phyloP scores from a whole-genome alignment of 208 protist genomes.

The Histomonas meleagridis region DNA sequence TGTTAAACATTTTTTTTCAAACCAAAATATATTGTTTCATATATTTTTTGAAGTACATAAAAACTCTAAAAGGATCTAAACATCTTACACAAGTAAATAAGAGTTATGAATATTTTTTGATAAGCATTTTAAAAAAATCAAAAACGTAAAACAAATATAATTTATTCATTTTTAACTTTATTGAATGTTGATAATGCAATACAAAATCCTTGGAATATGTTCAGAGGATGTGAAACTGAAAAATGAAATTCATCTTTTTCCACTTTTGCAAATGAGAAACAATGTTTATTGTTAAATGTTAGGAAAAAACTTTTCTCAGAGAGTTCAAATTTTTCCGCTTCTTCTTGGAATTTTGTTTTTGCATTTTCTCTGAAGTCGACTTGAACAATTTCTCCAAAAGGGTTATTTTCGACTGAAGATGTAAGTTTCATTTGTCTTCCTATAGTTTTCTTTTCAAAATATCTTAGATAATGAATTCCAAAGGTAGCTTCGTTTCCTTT shows the following conservation, averaged over 20 bases:
- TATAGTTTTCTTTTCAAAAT: background rate
- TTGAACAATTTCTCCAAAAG: background rate
- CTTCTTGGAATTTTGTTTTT: background rate
- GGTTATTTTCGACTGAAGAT: background rate
- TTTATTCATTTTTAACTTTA: background rate
- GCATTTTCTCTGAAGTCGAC: background rate
- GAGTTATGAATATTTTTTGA: no score
- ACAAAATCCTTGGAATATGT: background rate
- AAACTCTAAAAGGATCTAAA: no score
- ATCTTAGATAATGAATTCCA: background rate
- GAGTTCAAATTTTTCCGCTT: background rate
- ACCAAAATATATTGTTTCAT: no score
- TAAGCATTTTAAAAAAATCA: no score
- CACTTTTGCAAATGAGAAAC: background rate
- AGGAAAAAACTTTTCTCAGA: background rate
- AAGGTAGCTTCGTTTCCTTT: no score
- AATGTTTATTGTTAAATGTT: background rate
- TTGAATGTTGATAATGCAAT: background rate
- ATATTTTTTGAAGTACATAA: no score
- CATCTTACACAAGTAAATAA: no score
- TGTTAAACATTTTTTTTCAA: no score
- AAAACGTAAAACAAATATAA: no score
- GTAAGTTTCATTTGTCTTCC: background rate
- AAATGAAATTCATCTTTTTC: constrained; percentile 23
- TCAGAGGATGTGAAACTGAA: background rate